Base-by-base conservation (phyloP, 2,329 filamentous ascomycete species). In the Ophiostoma sp. region DNA sequence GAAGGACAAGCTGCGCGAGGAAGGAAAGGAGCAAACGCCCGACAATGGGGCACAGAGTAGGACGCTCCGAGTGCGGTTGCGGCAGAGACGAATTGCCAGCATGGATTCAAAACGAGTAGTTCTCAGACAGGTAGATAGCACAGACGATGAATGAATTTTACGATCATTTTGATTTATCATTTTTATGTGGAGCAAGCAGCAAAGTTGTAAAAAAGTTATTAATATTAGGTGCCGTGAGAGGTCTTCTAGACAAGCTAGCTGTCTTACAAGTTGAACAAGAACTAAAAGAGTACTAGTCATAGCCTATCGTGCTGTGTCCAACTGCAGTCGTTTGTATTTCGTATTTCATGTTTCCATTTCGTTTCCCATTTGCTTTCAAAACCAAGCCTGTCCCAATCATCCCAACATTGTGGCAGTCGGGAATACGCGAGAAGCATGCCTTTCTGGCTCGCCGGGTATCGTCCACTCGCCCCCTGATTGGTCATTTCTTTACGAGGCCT, bases 381-480 rank as follows among this genome's bases (percentile, higher is more conserved):
- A 10, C 52, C 23, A 8, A 23, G 23, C 20, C 41, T 4, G 6
- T 44, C 15, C 41, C 15, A 44, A 44, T 33, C 10, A 17, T 17
- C 57, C 57, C 57, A 62, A 31, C 27, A 62, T 62, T 27, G 57
- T 62, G 57, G 57, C 57, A 57, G 57, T 33, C 57, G 35, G 57
- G n/a, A 57, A 15, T 57, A 48, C 17, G 44, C 44, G 20, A 20
- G 6, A 13, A 57, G 52, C 52, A 57, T 27, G 27, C 57, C 27
- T 62, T 33, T 13, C 57, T 62, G 57, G 57, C 57, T 62, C 57
- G 57, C 57, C 57, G 57, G 57, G 57, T 62, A 62, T 62, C 57
- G 52, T 48, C 36, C 36, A 39, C 36, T 48, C 17, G 7, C 4
- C 44, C 15, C 57, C 4, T 8, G 6, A 31, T 33, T 10, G 17